Evolutionary conservation across 108 stramenopile genomes (phyloP).

Genomic region (Skeletonema grethae): DNA sequence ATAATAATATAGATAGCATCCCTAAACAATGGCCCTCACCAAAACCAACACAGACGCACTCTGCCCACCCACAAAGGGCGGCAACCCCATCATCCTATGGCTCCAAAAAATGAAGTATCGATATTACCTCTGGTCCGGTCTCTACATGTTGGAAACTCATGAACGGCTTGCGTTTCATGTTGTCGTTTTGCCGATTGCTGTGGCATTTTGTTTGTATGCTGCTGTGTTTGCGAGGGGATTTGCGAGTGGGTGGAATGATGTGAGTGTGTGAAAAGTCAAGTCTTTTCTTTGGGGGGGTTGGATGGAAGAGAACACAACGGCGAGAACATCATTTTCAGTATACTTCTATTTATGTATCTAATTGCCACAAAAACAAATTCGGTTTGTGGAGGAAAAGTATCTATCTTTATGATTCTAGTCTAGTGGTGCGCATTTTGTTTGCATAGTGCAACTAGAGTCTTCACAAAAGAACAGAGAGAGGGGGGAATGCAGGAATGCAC

Average conservation of each 20-base stretch:
- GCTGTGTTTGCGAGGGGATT: slow-evolving; percentile 52
- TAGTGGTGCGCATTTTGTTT: too few relatives aligned
- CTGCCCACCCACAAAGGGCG: slow-evolving; percentile 44
- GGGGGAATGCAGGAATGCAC: too few relatives aligned
- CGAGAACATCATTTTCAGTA: neutral
- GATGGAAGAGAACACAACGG: neutral
- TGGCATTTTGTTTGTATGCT: slow-evolving; percentile 48
- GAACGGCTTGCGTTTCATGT: slow-evolving; percentile 69
- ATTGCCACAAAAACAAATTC: too few relatives aligned
- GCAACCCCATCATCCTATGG: slow-evolving; percentile 29
- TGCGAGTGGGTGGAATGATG: slow-evolving; percentile 39
- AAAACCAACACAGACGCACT: slow-evolving; percentile 79
- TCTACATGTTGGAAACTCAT: slow-evolving; percentile 82
- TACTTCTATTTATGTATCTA: neutral
- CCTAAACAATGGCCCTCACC: slow-evolving; percentile 51
- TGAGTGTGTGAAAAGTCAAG: neutral
- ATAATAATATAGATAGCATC: too few relatives aligned
- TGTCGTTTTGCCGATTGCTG: slow-evolving; percentile 42
- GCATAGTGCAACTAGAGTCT: too few relatives aligned
- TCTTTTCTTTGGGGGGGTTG: neutral
- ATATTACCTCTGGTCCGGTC: slow-evolving; percentile 81
- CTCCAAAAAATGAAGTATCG: slow-evolving; percentile 60
- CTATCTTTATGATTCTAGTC: too few relatives aligned
- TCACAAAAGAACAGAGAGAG: too few relatives aligned
- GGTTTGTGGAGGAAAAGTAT: too few relatives aligned